These are phyloP conservation scores for Phytophthora idaei DNA, from an alignment of 352 stramenopile genomes.

Conservation along the genomic window DNA sequence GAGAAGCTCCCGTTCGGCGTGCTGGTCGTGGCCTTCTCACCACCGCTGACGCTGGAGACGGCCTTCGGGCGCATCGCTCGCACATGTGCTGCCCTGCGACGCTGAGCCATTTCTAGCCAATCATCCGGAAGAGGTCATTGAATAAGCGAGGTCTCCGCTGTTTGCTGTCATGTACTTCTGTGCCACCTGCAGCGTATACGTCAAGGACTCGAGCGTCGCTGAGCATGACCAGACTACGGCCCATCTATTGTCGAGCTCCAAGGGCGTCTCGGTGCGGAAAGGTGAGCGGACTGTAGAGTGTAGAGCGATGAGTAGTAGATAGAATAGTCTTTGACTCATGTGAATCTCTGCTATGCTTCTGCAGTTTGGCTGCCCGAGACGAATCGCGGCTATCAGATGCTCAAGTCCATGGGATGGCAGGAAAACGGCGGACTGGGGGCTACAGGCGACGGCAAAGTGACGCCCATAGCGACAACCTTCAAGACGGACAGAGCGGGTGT, in stretches of 20 bases:
- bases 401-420: slow-evolving; percentile 67
- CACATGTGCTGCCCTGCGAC: slow-evolving; percentile 37
- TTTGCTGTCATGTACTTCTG: slow-evolving; percentile 61
- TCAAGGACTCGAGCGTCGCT: slow-evolving; percentile 51
- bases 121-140: slow-evolving; percentile 6
- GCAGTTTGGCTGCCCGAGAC: slow-evolving; percentile 69
- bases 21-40: slow-evolving; percentile 49
- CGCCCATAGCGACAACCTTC: slow-evolving; percentile 53
- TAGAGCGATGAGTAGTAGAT: not conserved
- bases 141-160: too few species aligned
- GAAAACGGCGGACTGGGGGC: slow-evolving; percentile 47
- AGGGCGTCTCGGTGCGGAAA: slow-evolving; percentile 54
- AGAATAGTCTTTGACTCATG: not conserved
- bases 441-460: slow-evolving; percentile 41
- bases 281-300: slow-evolving; percentile 17
- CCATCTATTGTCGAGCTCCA: slow-evolving; percentile 54
- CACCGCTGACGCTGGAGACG: slow-evolving; percentile 40
- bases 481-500: slow-evolving; percentile 62
- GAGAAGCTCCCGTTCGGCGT: slow-evolving; percentile 62
- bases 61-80: slow-evolving; percentile 42
- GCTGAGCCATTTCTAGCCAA: slow-evolving; percentile 34
- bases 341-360: slow-evolving; percentile 7
- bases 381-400: slow-evolving; percentile 68
- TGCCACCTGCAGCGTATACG: slow-evolving; percentile 63
- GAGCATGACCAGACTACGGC: slow-evolving; percentile 63